Conservation (phyloP, 2,329 filamentous ascomycete genomes). For the Claviceps paspali region DNA sequence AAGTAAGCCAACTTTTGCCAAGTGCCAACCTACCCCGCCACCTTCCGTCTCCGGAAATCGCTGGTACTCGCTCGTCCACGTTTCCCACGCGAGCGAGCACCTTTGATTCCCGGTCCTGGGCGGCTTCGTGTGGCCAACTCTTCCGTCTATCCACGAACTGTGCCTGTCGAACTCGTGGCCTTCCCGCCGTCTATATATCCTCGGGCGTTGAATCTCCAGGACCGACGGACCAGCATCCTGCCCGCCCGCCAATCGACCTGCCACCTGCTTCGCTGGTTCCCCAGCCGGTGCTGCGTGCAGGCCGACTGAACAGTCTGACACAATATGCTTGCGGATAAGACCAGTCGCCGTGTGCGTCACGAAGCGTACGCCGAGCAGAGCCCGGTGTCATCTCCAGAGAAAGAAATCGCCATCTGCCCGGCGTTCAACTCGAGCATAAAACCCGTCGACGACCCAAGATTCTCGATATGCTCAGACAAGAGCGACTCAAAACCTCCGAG, state of each 20-base stretch:
- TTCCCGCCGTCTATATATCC: too few species aligned
- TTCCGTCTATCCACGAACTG: neutral
- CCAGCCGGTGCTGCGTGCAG: conserved; percentile 4
- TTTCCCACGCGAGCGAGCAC: conserved; percentile 2
- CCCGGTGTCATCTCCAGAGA: conserved; percentile 7
- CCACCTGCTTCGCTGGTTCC: conserved; percentile 3
- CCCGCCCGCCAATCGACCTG: neutral
- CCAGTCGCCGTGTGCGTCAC: neutral
- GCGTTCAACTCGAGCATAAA: conserved; percentile 17
- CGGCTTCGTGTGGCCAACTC: neutral
- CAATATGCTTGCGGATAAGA: conserved; percentile 1
- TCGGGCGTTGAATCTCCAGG: neutral
- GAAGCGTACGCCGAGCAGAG: conserved; percentile 5
- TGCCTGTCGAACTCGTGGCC: neutral
- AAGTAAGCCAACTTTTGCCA: neutral
- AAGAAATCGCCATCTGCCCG: conserved; percentile 17
- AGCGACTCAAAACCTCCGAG: conserved; percentile 34
- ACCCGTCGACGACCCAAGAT: conserved; percentile 31
- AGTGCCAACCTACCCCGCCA: conserved; percentile 6
- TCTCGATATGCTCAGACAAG: conserved; percentile 36
- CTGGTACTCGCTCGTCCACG: conserved; percentile 4
- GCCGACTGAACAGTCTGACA: conserved; percentile 2
- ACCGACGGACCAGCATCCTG: neutral
- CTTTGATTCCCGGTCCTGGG: neutral
- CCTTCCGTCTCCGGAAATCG: conserved; percentile 8